phyloP scores from a whole-genome alignment of 2,329 filamentous ascomycete genomes.

The Byssothecium circinans region DNA sequence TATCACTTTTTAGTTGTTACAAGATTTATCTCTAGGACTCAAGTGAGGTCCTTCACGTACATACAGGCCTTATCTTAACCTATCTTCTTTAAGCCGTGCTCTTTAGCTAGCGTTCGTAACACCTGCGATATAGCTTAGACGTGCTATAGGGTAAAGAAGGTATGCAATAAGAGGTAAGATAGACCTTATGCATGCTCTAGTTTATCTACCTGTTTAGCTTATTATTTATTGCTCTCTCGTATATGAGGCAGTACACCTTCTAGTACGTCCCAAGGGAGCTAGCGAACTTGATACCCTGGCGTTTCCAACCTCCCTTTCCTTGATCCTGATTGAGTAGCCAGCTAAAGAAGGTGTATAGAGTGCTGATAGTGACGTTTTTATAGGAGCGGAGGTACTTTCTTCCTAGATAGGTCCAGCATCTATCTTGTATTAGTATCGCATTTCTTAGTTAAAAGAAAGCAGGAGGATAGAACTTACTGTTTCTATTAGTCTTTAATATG shows the following conservation, averaged over 20 bases:
- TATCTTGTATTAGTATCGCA: constrained; percentile 13
- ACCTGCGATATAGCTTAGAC: constrained; percentile 10
- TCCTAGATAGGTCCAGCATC: constrained; percentile 15
- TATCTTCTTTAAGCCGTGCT: constrained; percentile 11
- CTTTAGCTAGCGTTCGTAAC: constrained; percentile 12
- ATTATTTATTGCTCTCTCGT: constrained; percentile 14
- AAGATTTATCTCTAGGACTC: constrained; percentile 15
- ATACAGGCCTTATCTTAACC: constrained; percentile 10
- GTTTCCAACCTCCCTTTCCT: constrained; percentile 13
- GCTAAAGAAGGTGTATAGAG: constrained; percentile 19
- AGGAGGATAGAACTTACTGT: constrained; percentile 13
- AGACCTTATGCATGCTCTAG: constrained; percentile 14
- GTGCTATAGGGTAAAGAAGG: too few species aligned
- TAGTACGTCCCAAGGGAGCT: constrained; percentile 20
- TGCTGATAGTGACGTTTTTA: constrained; percentile 9
- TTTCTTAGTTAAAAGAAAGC: constrained; percentile 7
- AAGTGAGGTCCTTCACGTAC: constrained; percentile 13
- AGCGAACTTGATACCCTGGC: constrained; percentile 11
- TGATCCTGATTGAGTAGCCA: constrained; percentile 12
- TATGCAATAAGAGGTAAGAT: constrained; percentile 1
- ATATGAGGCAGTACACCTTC: constrained; percentile 19
- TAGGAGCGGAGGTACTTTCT: constrained; percentile 10
- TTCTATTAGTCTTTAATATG: constrained; percentile 21
- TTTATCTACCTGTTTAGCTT: constrained; percentile 16
- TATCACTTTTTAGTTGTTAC: constrained; percentile 13